These are phyloP conservation scores for Penicillium sp. DNA, from an alignment of 2,329 filamentous ascomycete genomes.

Conservation along the genomic window DNA sequence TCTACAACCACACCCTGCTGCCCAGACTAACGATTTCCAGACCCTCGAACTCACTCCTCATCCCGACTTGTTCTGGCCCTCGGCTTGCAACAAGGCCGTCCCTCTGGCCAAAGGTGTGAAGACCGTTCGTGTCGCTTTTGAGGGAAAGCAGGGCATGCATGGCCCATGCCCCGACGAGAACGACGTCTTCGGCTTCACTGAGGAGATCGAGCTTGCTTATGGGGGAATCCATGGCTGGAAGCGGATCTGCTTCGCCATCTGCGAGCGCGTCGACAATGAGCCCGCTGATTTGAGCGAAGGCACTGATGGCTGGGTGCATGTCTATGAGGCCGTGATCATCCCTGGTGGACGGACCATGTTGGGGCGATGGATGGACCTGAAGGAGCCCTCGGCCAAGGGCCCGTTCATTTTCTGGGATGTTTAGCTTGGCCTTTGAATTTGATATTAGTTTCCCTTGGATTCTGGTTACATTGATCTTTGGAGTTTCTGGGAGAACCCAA, in stretches of 20 bases:
- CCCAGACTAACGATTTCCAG: constrained; percentile 17
- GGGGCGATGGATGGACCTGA: constrained; percentile 48
- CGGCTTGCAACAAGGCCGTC: constrained; percentile 24
- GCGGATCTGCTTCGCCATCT: constrained; percentile 41
- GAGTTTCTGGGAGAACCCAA: neutral
- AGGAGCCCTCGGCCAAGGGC: constrained; percentile 17
- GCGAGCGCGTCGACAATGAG: constrained; percentile 13
- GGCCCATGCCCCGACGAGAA: constrained; percentile 10
- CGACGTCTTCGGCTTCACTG: constrained; percentile 37
- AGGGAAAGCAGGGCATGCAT: constrained; percentile 24
- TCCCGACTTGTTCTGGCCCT: constrained; percentile 30
- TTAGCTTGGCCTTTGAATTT: neutral
- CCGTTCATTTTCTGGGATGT: constrained; percentile 39
- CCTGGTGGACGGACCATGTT: constrained; percentile 51
- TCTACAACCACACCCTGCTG: neutral
- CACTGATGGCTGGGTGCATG: constrained; percentile 38
- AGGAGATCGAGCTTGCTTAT: constrained; percentile 28
- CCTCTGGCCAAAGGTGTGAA: constrained; percentile 8
- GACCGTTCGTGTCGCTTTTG: constrained; percentile 24
- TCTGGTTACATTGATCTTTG: neutral
- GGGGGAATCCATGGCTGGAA: constrained; percentile 38
- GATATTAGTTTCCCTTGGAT: too few species aligned
- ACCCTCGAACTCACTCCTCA: constrained; percentile 23
- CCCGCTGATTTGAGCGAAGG: constrained; percentile 12
- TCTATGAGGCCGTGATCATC: constrained; percentile 51